Evolutionary conservation across 2,329 filamentous ascomycete genomes (phyloP).

Genomic region (Diaporthe humulicola): DNA sequence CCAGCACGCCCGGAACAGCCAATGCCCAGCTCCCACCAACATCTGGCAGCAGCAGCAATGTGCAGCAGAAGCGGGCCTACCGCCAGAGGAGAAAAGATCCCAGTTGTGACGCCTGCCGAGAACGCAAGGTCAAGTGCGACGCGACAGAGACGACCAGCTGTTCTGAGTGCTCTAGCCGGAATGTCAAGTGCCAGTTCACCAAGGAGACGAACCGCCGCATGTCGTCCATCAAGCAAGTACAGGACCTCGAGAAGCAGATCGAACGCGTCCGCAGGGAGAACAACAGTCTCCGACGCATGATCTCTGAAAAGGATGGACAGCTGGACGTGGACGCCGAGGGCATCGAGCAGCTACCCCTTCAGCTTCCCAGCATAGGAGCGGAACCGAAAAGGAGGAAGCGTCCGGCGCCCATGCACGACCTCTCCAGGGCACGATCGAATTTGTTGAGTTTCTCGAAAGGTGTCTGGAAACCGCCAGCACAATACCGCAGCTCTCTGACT

Average conservation of each 20-base stretch:
- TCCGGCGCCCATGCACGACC: slow-evolving; percentile 74
- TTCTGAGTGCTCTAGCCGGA: slow-evolving; percentile 95
- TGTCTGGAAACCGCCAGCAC: slow-evolving; percentile 82
- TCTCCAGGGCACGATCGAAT: slow-evolving; percentile 79
- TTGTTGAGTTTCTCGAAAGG: slow-evolving; percentile 81
- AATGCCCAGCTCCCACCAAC: slow-evolving; percentile 49
- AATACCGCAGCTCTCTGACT: slow-evolving; percentile 69
- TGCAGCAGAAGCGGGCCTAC: slow-evolving; percentile 91
- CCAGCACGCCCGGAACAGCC: slow-evolving; percentile 65
- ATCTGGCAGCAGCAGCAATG: slow-evolving; percentile 45
- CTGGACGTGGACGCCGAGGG: slow-evolving; percentile 54
- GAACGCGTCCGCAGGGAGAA: slow-evolving; percentile 85
- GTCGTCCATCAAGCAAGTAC: slow-evolving; percentile 99
- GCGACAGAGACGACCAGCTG: slow-evolving; percentile 96
- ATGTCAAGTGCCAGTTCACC: slow-evolving; percentile 98
- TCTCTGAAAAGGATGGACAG: slow-evolving; percentile 64
- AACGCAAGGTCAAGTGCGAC: slow-evolving; percentile 90
- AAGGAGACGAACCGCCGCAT: slow-evolving; percentile 99
- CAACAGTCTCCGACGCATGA: slow-evolving; percentile 75
- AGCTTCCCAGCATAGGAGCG: slow-evolving; percentile 75
- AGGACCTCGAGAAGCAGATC: slow-evolving; percentile 95
- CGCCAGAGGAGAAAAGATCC: slow-evolving; percentile 95
- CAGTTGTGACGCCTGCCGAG: slow-evolving; percentile 96
- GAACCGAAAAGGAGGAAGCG: slow-evolving; percentile 75
- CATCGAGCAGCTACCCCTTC: slow-evolving; percentile 64